Percentiles rank a stretch among this genome's conserved stretches.
phyloP scores from a whole-genome alignment of 768 basidiomycete species.

The Boletus huronensis region DNA sequence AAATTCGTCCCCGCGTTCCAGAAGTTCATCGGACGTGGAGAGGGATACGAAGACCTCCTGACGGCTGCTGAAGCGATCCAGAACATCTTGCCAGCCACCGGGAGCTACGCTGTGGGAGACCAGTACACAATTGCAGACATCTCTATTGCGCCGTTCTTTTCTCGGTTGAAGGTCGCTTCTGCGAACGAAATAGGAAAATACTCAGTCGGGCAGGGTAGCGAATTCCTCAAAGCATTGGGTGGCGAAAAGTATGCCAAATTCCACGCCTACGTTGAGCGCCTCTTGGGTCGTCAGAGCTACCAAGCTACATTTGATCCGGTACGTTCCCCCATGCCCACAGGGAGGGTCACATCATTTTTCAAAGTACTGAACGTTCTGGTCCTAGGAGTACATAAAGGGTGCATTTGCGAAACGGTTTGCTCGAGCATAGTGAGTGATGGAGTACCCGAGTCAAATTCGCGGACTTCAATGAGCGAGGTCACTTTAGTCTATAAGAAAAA shows the following conservation, averaged over 20 bases:
- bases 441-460: no score
- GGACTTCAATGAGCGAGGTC: not conserved
- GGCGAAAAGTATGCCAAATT: constrained; percentile 47
- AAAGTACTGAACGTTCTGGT: not conserved
- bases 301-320: constrained; percentile 54
- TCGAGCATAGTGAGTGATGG: constrained; percentile 2
- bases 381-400: constrained; percentile 14
- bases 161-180: constrained; percentile 43
- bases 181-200: constrained; percentile 52
- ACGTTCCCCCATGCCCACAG: constrained; percentile 19
- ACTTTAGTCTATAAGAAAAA: not conserved
- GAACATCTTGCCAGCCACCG: constrained; percentile 40
- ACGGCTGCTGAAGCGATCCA: constrained; percentile 49
- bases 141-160: constrained; percentile 57
- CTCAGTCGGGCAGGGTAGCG: constrained; percentile 45
- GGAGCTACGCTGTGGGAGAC: constrained; percentile 35
- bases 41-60: constrained; percentile 40
- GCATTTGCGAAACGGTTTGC: not conserved
- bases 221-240: constrained; percentile 39
- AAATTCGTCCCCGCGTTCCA: constrained; percentile 41
- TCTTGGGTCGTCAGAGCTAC: constrained; percentile 52
- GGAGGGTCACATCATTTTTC: no score
- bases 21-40: constrained; percentile 38
- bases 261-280: constrained; percentile 43
- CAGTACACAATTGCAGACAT: constrained; percentile 57